phyloP scores from a whole-genome alignment of 129 eudicot species.

The Tagetes erecta region DNA sequence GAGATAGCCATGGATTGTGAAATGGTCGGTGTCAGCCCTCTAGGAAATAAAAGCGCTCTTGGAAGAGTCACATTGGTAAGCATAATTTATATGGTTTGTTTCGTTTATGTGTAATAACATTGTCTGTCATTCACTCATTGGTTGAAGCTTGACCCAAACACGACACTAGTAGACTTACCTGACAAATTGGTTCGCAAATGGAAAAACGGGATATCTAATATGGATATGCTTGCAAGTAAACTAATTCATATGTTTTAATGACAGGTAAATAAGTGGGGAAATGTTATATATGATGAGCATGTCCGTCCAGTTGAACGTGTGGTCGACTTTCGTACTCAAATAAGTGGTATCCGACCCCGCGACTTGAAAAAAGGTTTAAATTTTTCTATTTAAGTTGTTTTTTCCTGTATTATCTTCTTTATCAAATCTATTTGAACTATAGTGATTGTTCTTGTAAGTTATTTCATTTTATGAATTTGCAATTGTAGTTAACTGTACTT shows the following conservation, averaged over 20 bases:
- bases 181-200: neutral
- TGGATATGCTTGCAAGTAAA: conserved; percentile 13
- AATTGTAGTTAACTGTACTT: conserved; percentile 11
- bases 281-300: conserved; percentile 85
- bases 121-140: conserved; percentile 9
- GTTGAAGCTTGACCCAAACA: conserved; percentile 16
- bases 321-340: conserved; percentile 91
- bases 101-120: neutral
- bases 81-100: neutral
- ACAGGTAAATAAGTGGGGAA: conserved; percentile 95
- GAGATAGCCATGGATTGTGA: conserved; percentile 93
- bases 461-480: neutral
- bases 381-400: neutral
- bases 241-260: neutral
- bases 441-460: neutral
- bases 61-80: conserved; percentile 96
- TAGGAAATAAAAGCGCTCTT: conserved; percentile 94
- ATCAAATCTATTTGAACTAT: neutral
- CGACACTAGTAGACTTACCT: neutral
- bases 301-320: conserved; percentile 94
- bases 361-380: conserved; percentile 73
- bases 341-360: conserved; percentile 91
- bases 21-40: conserved; percentile 92
- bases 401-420: conserved; percentile 7
- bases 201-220: neutral